A percentile compares a stretch with the other conserved stretches of the same genome.
These are phyloP conservation scores for Phytophthora nicotianae DNA, from an alignment of 352 stramenopile species.

Conservation along the genomic window DNA sequence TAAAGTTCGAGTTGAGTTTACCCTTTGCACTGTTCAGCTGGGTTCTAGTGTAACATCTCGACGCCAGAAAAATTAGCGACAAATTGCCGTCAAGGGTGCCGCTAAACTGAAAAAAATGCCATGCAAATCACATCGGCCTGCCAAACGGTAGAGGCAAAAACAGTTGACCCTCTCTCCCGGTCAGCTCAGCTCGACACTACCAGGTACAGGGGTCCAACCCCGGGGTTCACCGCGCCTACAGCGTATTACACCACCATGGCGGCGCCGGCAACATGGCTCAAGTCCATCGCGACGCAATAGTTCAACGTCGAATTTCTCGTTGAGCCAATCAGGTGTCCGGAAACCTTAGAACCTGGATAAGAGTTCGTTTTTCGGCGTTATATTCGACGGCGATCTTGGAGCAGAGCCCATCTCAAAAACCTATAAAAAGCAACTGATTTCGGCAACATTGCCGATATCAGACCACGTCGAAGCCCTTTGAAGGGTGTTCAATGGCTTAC, in stretches of 20 bases:
- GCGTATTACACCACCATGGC: constrained; percentile 5
- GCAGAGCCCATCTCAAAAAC: constrained; percentile 14
- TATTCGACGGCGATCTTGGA: constrained; percentile 18
- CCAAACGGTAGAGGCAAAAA: constrained; percentile 32
- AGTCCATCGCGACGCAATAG: constrained; percentile 11
- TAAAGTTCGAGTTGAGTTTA: constrained; percentile 32
- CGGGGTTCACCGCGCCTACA: not conserved
- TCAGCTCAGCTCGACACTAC: constrained; percentile 7
- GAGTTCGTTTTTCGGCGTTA: constrained; percentile 24
- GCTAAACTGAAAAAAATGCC: constrained; percentile 21
- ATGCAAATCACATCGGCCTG: constrained; percentile 20
- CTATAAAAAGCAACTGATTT: not conserved
- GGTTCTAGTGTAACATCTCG: constrained; percentile 21
- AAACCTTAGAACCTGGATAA: constrained; percentile 8
- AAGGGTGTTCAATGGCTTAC: constrained; percentile 15
- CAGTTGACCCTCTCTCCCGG: constrained; percentile 25
- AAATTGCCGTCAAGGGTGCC: no score
- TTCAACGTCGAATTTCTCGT: constrained; percentile 28
- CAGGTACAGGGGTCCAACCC: not conserved
- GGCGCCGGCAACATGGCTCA: not conserved
- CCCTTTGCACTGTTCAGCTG: constrained; percentile 35
- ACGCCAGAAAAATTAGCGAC: constrained; percentile 29
- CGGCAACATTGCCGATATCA: constrained; percentile 34
- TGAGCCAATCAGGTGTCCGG: constrained; percentile 13
- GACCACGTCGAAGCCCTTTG: constrained; percentile 3